Conservation (phyloP, 768 basidiomycete genomes). For the Kwoniella heveanensis region DNA sequence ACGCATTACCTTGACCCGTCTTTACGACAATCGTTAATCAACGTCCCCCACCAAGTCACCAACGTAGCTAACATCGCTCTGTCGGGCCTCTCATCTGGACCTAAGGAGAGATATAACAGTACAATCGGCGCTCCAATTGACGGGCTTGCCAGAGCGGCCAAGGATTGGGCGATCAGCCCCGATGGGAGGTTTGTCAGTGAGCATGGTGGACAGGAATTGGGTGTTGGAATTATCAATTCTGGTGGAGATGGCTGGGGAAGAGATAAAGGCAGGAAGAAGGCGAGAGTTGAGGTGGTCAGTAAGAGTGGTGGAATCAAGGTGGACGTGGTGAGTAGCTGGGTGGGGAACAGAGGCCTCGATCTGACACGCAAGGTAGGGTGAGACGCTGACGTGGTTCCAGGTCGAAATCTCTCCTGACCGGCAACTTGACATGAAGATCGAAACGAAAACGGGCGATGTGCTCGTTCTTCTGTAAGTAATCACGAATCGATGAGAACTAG, state of each 20-base stretch:
- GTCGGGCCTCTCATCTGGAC: constrained; percentile 30
- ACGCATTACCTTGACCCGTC: constrained; percentile 48
- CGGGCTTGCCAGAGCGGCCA: constrained; percentile 37
- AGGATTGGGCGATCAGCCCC: constrained; percentile 43
- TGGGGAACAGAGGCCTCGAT: neutral
- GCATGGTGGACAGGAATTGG: constrained; percentile 43
- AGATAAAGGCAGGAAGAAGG: constrained; percentile 44
- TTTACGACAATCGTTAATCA: constrained; percentile 27
- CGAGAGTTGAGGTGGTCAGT: constrained; percentile 40
- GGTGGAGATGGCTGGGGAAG: constrained; percentile 35
- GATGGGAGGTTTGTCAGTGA: constrained; percentile 43
- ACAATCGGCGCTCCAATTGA: constrained; percentile 49
- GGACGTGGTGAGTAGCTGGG: constrained; percentile 38
- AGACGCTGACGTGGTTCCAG: constrained; percentile 12
- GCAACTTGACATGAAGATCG: constrained; percentile 45
- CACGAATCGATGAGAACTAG: too few relatives aligned
- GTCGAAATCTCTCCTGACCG: constrained; percentile 40
- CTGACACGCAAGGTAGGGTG: neutral
- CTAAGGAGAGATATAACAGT: constrained; percentile 31
- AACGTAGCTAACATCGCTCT: constrained; percentile 40
- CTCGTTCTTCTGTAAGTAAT: constrained; percentile 40
- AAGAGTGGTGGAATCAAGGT: constrained; percentile 44
- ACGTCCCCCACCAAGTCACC: constrained; percentile 38
- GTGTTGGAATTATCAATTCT: constrained; percentile 45
- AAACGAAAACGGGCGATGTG: constrained; percentile 46